A percentile compares a stretch with the other conserved stretches of the same genome.
Evolutionary conservation across 2,329 filamentous ascomycete genomes (phyloP).

Genomic region (Trichoderma sp.): DNA sequence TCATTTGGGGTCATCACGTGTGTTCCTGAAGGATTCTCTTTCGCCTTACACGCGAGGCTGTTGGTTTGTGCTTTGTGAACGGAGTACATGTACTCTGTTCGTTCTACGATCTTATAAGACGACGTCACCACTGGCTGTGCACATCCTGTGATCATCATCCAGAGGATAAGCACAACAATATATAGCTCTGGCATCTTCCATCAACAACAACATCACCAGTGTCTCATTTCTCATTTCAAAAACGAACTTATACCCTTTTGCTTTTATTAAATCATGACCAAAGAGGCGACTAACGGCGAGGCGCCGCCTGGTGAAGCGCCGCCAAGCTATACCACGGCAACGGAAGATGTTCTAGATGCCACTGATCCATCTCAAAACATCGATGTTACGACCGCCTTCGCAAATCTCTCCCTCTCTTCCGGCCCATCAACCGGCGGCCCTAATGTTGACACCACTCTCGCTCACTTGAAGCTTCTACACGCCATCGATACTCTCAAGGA

Average conservation of each 20-base stretch:
- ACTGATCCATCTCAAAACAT: background rate
- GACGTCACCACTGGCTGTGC: background rate
- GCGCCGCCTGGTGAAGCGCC: background rate
- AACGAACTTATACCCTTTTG: background rate
- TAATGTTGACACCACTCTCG: constrained; percentile 56
- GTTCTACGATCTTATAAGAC: background rate
- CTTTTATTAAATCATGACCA: background rate
- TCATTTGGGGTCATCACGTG: background rate
- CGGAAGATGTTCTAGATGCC: background rate
- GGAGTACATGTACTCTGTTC: background rate
- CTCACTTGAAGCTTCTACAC: constrained; percentile 70
- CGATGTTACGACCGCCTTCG: constrained; percentile 3
- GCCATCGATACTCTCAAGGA: constrained; percentile 67
- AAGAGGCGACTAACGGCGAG: background rate
- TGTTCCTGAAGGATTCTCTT: background rate
- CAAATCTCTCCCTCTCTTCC: constrained; percentile 12
- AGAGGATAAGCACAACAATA: background rate
- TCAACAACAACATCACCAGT: background rate
- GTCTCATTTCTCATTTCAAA: background rate
- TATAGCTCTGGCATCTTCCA: background rate
- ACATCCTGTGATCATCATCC: background rate
- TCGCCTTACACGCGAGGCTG: background rate
- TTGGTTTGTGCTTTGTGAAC: background rate
- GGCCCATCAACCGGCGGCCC: background rate
- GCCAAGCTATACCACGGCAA: background rate